Evolutionary conservation across 1,139 yeast genomes (phyloP).

Genomic region (Nakaseomyces uthaithaninus): DNA sequence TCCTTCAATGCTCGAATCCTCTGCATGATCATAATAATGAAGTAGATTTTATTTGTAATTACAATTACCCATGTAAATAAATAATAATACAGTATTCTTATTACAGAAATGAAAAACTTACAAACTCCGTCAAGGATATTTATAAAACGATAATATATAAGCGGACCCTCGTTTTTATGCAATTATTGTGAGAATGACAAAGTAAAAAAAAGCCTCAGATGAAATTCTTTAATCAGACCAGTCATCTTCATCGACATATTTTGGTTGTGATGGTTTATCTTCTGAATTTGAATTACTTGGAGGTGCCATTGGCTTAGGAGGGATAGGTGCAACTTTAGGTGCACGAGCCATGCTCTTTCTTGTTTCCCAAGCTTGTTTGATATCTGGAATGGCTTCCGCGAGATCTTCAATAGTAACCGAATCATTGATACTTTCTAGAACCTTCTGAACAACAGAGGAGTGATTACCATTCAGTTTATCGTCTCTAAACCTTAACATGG

Average conservation of each 20-base stretch:
- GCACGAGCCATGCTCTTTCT: conserved; percentile 31
- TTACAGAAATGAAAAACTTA: conserved; percentile 3
- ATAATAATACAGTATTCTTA: conserved; percentile 5
- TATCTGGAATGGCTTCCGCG: conserved; percentile 39
- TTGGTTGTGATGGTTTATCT: conserved; percentile 20
- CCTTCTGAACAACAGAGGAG: conserved; percentile 67
- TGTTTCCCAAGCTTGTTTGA: conserved; percentile 42
- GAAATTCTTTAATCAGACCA: conserved; percentile 26
- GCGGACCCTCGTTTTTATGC: too few species aligned
- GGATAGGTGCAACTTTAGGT: conserved; percentile 1
- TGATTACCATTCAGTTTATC: conserved; percentile 90
- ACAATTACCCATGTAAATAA: conserved; percentile 7
- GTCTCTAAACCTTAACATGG: conserved; percentile 79
- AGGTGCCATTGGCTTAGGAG: neutral
- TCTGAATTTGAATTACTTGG: neutral
- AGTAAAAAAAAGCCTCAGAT: too few species aligned
- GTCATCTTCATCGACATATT: conserved; percentile 32
- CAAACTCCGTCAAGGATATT: neutral
- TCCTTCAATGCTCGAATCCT: neutral
- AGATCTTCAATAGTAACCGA: conserved; percentile 77
- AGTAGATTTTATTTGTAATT: conserved; percentile 1
- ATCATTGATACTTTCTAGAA: conserved; percentile 75
- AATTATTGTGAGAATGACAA: too few species aligned
- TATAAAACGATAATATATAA: conserved; percentile 1
- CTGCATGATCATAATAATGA: conserved; percentile 5